Conservation (phyloP, 768 basidiomycete genomes). For the Amanita rubescens region DNA sequence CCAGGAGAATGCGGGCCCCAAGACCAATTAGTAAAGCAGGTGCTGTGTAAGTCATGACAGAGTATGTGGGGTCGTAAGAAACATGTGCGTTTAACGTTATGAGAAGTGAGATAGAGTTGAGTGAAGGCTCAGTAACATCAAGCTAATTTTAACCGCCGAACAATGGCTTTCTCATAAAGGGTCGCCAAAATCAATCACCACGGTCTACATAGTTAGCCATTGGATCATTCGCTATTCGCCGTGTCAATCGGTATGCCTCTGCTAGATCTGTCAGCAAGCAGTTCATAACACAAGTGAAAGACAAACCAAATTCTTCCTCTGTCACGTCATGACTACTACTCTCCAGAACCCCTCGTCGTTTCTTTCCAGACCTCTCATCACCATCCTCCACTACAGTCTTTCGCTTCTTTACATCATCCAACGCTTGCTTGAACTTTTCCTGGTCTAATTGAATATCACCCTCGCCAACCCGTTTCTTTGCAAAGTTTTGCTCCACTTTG, state of each 20-base stretch:
- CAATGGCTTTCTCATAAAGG: neutral
- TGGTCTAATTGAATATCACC: constrained; percentile 73
- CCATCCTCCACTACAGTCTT: constrained; percentile 52
- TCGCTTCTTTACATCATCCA: constrained; percentile 77
- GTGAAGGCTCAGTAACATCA: neutral
- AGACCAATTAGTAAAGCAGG: constrained; percentile 69
- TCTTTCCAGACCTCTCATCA: constrained; percentile 53
- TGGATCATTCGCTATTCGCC: constrained; percentile 73
- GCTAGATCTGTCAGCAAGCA: constrained; percentile 15
- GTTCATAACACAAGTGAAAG: neutral
- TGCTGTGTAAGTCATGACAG: constrained; percentile 39
- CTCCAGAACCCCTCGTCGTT: constrained; percentile 38
- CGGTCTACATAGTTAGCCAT: constrained; percentile 88
- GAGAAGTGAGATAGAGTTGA: neutral
- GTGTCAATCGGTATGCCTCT: constrained; percentile 91
- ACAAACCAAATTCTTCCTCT: constrained; percentile 78
- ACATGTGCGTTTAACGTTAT: constrained; percentile 1
- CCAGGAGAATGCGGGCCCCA: constrained; percentile 63
- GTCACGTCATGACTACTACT: constrained; percentile 71
- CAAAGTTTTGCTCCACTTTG: constrained; percentile 62
- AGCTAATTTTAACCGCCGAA: neutral
- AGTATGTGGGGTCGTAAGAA: neutral
- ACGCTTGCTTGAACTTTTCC: constrained; percentile 57
- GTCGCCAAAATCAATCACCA: constrained; percentile 22
- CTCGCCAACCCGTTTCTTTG: constrained; percentile 76